Base-by-base conservation (phyloP, 2,329 filamentous ascomycete genomes). In the Orbilia blumenaviensis region DNA sequence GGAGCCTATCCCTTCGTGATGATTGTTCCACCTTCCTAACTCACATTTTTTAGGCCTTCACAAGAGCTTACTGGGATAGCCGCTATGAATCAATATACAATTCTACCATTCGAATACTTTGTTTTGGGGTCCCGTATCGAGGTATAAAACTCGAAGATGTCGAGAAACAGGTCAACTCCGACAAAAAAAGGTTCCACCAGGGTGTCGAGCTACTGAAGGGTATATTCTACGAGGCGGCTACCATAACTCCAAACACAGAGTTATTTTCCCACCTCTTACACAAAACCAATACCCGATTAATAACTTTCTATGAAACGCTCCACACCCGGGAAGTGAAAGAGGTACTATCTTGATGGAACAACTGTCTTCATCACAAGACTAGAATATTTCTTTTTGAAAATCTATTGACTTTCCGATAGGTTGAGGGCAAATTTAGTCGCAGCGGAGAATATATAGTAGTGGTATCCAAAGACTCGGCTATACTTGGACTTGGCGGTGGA, bases 111-210 rank as follows among this genome's bases (percentile, higher is more conserved):
- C 34, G 66, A 21, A 68, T 76, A 21, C 4, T 68, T 12, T 64
- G 23, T 42, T 76, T 76, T 21, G 72, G 72, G 2, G 72, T 76
- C 9, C 72, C 72, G 18, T 58, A 68, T 32, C 44, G 64, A 69
- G 58, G 60, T 12, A 76, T 76, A 27, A n/a, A 25, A 7, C 58
- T 76, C 16, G 36, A 38, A 29, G 71, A 76, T 42, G 71, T 76
- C 18, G 42, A 25, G 14, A 27, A 34, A 23, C 50, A 56, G 34
- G n/a, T 76, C n/a, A 16, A 63, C 10, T 67, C 63, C 4, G 23
- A 67, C 21, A 32, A 21, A 8, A 21, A 58, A 14, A 58, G 32
- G 14, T 64, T 61, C 38, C 25, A 41, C 32, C 71, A 76, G 7
- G 71, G 72, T 21, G 18, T 50, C n/a, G 1, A 5, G 10, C 34